Conservation (phyloP, 768 basidiomycete species). For the Paxillus rubicundulus region DNA sequence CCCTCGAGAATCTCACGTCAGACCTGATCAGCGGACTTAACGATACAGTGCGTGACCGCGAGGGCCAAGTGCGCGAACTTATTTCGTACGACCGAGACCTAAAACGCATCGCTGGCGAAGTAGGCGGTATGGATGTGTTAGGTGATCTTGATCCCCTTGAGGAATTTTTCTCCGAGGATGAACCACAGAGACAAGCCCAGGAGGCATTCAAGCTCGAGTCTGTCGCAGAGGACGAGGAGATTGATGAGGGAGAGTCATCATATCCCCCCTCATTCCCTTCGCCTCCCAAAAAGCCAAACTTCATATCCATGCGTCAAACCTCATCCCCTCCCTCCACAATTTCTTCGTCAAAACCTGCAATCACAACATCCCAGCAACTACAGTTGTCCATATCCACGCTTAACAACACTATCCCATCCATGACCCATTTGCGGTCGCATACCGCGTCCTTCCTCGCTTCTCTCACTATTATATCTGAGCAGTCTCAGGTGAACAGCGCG, state of each 20-base stretch:
- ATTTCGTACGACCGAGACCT: constrained; percentile 79
- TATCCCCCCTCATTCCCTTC: constrained; percentile 39
- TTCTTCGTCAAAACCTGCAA: constrained; percentile 24
- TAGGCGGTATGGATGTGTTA: constrained; percentile 73
- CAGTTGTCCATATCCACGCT: constrained; percentile 31
- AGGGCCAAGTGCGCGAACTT: constrained; percentile 77
- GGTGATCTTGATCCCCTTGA: constrained; percentile 67
- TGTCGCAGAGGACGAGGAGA: constrained; percentile 41
- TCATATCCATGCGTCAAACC: constrained; percentile 46
- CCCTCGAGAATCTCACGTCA: constrained; percentile 68
- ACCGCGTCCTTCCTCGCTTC: constrained; percentile 75
- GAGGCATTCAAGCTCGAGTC: constrained; percentile 31
- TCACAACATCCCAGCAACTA: constrained; percentile 16
- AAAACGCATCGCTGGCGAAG: constrained; percentile 70
- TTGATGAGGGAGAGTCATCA: constrained; percentile 41
- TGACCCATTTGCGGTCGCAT: constrained; percentile 68
- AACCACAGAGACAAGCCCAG: constrained; percentile 25
- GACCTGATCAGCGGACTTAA: constrained; percentile 77
- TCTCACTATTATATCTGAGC: constrained; percentile 76
- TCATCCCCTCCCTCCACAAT: constrained; percentile 51
- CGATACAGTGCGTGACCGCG: constrained; percentile 71
- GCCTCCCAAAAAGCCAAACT: constrained; percentile 59
- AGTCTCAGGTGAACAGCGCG: constrained; percentile 85
- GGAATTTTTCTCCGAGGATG: constrained; percentile 28
- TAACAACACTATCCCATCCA: constrained; percentile 50